phyloP scores from a whole-genome alignment of 2,329 filamentous ascomycete species.

The Escovopsis sp. region DNA sequence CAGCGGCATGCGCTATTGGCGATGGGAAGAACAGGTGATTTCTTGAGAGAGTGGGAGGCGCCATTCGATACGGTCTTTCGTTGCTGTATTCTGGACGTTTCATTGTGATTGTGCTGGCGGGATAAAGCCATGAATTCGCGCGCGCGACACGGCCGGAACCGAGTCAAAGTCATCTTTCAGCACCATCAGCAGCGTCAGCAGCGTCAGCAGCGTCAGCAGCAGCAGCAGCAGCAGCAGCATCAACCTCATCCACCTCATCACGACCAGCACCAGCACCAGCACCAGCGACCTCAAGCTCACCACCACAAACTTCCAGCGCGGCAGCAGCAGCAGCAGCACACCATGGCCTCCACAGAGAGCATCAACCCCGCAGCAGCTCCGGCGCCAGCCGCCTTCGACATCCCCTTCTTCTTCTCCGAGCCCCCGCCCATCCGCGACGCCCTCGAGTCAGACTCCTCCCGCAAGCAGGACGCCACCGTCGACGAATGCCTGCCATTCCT shows the following conservation, averaged over 20 bases:
- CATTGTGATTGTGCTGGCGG: constrained; percentile 9
- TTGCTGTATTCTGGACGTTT: not conserved
- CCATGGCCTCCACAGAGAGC: constrained; percentile 3
- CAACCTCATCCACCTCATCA: not conserved
- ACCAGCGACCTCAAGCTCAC: constrained; percentile 1
- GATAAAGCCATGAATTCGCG: constrained; percentile 16
- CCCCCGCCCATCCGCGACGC: constrained; percentile 48
- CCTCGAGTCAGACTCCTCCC: constrained; percentile 52
- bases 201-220: constrained; percentile 4
- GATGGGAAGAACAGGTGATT: too few species aligned
- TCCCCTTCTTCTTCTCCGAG: constrained; percentile 42
- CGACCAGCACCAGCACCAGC: constrained; percentile 5
- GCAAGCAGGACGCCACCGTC: constrained; percentile 52
- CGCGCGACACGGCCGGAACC: constrained; percentile 13
- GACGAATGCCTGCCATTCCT: constrained; percentile 55
- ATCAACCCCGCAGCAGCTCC: constrained; percentile 1
- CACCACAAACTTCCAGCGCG: constrained; percentile 2
- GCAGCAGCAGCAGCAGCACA: constrained; percentile 5
- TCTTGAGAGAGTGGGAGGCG: too few species aligned
- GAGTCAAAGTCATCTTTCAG: constrained; percentile 18
- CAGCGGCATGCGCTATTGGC: too few species aligned
- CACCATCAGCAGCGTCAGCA: constrained; percentile 9
- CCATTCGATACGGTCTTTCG: too few species aligned
- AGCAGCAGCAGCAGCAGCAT: constrained; percentile 1
- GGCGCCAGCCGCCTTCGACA: constrained; percentile 7